phyloP scores from a whole-genome alignment of 176 grass and related monocot genomes.

The Pontederia paniculata region DNA sequence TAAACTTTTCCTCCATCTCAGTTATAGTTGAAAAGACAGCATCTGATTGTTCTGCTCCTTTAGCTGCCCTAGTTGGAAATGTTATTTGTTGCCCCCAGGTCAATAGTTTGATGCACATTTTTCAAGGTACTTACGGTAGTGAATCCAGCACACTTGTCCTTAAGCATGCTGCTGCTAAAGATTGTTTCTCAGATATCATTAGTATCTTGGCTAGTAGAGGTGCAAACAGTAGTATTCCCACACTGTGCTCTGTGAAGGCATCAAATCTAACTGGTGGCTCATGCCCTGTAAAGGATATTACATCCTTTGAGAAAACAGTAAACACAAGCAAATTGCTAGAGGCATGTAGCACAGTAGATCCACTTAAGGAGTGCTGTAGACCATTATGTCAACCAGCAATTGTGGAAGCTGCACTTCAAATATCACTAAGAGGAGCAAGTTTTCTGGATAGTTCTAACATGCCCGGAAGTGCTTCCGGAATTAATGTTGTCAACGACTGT shows the following conservation, averaged over 20 bases:
- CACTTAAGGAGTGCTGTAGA: conserved; percentile 87
- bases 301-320: conserved; percentile 67
- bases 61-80: conserved; percentile 73
- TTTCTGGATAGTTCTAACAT: conserved; percentile 60
- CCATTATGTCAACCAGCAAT: conserved; percentile 91
- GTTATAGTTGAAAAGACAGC: conserved; percentile 69
- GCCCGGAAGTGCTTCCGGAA: conserved; percentile 42
- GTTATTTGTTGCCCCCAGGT: conserved; percentile 99
- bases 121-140: conserved; percentile 63
- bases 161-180: conserved; percentile 65
- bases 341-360: conserved; percentile 71
- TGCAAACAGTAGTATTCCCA: conserved; percentile 63
- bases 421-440: conserved; percentile 52
- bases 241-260: conserved; percentile 62
- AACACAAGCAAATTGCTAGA: conserved; percentile 80
- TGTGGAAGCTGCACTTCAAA: conserved; percentile 68
- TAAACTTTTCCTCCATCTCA: conserved; percentile 73
- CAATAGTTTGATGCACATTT: conserved; percentile 87
- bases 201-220: conserved; percentile 72
- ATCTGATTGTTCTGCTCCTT: conserved; percentile 74
- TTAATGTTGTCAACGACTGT: conserved; percentile 75
- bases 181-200: conserved; percentile 80
- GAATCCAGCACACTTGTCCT: conserved; percentile 56
- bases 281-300: conserved; percentile 86
- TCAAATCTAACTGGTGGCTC: conserved; percentile 75